Percentiles rank a stretch among this genome's conserved stretches.
These are phyloP conservation scores for Primulina eburnea DNA, from an alignment of 257 asterid genomes.

Conservation along the genomic window DNA sequence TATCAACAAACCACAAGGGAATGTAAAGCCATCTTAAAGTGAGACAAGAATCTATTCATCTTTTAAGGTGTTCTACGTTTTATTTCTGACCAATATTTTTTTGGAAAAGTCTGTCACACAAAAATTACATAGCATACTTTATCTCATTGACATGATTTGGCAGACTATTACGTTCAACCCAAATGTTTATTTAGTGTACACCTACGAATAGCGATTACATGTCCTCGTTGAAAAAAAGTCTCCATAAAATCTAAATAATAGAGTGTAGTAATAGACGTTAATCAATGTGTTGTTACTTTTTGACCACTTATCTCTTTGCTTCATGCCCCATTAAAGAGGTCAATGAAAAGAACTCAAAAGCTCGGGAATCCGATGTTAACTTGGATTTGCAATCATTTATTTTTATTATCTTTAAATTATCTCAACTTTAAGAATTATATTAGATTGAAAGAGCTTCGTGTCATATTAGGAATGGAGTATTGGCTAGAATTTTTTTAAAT, in stretches of 20 bases:
- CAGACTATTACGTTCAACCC: no score
- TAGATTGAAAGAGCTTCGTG: background rate
- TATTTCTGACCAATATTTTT: no score
- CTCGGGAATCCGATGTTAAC: slow-evolving; percentile 80
- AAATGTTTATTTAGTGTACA: no score
- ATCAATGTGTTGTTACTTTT: slow-evolving; percentile 60
- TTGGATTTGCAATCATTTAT: slow-evolving; percentile 30
- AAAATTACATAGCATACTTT: no score
- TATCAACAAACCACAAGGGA: slow-evolving; percentile 39
- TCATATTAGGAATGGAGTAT: no score
- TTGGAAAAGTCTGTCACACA: no score
- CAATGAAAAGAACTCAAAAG: slow-evolving; percentile 51
- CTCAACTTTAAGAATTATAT: slow-evolving; percentile 13
- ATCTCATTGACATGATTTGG: no score
- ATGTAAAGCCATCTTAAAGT: slow-evolving; percentile 65
- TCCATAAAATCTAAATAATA: slow-evolving; percentile 78
- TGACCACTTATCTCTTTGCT: slow-evolving; percentile 50
- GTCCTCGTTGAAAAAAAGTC: no score
- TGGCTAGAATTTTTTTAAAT: no score
- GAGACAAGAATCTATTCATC: slow-evolving; percentile 52
- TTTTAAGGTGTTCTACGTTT: no score
- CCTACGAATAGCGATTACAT: no score
- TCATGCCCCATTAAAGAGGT: slow-evolving; percentile 48
- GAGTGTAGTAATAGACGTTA: slow-evolving; percentile 65
- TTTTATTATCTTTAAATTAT: slow-evolving; percentile 12